Base-by-base conservation (phyloP, 768 basidiomycete genomes). In the Hypholoma fasciculare region DNA sequence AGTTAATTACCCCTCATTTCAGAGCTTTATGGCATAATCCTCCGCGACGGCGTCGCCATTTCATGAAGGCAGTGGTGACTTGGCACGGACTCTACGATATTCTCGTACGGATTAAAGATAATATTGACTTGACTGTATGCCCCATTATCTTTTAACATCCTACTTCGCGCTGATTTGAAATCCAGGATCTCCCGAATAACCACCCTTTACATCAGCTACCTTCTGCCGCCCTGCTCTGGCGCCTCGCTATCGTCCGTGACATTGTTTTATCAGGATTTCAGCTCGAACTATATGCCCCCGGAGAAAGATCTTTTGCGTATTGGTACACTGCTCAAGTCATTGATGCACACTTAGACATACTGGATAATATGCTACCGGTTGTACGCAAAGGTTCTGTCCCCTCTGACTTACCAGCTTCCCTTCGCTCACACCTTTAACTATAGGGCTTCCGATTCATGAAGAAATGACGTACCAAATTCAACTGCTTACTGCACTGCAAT, bases 231-330 rank as follows among this genome's bases (percentile, higher is more conserved):
- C 71, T 86, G 4, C 54, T 82, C n/a, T 85, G 85, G 78, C 80
- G 90, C 44, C 69, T 91, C 16, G 73, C 80, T 4, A 71, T 80
- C 9, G 77, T 90, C 3, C 80, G 84, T 39, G 90, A 94, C 61
- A 76, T 94, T 13, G 70, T 92, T 4, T 74, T 88, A 44, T 87
- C 90, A 1, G 92, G 89, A 2, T 89, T 90, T 60, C 90, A 93
- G 68, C 70, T 92, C 19, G 88, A 90, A 46, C 69, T 94, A 7
- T 91, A 92, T 64, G 76, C 82, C 19, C 69, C 78, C 0, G 82
- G 88, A 43, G 92, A 94, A 65, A 81, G 76, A 36, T 76, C 87
- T 0, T 83, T 91, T 60, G 87, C 90, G 2, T 92, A 93, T 71
- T 92, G 90, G 87, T 90, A 90, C 65, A 73, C 77, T 5, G 67